Evolutionary conservation across 768 basidiomycete species (phyloP), one percentile per base, ranked within the genome.

Genomic region (Gautieria morchelliformis): DNA sequence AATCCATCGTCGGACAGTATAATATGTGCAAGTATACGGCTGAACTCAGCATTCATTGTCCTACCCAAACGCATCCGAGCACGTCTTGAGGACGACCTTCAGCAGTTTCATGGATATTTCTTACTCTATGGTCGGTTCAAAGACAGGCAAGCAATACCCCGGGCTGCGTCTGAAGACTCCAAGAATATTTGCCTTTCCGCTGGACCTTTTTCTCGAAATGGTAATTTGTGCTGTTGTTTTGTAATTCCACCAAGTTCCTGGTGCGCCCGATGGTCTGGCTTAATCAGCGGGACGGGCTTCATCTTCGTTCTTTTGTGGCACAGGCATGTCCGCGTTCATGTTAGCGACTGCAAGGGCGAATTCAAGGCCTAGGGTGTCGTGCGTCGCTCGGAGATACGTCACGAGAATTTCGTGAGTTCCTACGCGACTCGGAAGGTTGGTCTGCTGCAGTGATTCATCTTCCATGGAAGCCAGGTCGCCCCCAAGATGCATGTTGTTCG

Each of bases 101-200:
- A 95, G 74, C 61, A 95, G 76, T 37, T 72, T 72, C 59, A 81
- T 71, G 3, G 90, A 93, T 46, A 95, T 89, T 95, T 95, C 77
- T 84, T 92, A 63, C 81, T 84, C 62, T 85, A 77, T 8, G 90
- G 88, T 59, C 89, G 76, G 66, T 93, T 88, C 58, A 94, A 79
- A n/a, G 82, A 81, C 19, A 94, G 75, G 62, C 78, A 86, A 19
- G 79, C 75, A 51, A 93, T 76, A 8, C 89, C 89, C 8, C 83
- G 81, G 62, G 24, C 44, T n/a, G 63, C 52, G 5, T 62, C 63
- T 15, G 60, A 60, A 17, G 60, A 53, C 24, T 64, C 62, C 12
- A 64, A 60, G 42, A 60, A 63, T n/a, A n/a, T n/a, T n/a, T 7
- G 62, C 62, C 30, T 67, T 61, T 19, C 20, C 9, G 5, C 35